Conservation (phyloP, 2,329 filamentous ascomycete species). For the Pseudogymnoascus sp. region DNA sequence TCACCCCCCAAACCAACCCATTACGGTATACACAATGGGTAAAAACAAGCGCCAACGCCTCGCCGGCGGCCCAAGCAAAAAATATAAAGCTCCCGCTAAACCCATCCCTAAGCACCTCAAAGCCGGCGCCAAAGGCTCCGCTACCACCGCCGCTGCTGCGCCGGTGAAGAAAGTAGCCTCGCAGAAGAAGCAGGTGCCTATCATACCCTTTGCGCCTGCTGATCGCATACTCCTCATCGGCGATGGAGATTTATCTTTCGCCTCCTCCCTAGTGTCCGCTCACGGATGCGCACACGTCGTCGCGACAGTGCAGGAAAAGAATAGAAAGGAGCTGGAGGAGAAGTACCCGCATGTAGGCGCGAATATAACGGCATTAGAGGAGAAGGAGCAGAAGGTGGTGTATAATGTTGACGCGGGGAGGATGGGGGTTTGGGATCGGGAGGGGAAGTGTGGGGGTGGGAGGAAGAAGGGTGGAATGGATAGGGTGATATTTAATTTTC, state of each 20-base stretch:
- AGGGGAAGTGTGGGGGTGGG: constrained; percentile 21
- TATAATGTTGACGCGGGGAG: constrained; percentile 62
- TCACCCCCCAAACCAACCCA: background rate
- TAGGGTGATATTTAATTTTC: constrained; percentile 90
- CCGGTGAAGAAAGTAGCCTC: constrained; percentile 7
- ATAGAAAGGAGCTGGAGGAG: constrained; percentile 45
- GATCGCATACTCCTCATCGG: constrained; percentile 69
- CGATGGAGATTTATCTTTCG: constrained; percentile 75
- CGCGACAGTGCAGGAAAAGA: constrained; percentile 59
- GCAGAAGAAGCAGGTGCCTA: constrained; percentile 29
- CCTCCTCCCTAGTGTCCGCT: constrained; percentile 54
- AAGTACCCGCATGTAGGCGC: constrained; percentile 68
- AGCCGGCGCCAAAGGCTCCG: background rate
- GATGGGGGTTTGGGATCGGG: constrained; percentile 38
- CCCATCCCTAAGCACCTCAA: constrained; percentile 13
- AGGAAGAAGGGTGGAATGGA: constrained; percentile 50
- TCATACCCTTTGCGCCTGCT: constrained; percentile 57
- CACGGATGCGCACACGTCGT: constrained; percentile 59
- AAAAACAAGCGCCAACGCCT: constrained; percentile 21
- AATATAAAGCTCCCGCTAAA: constrained; percentile 11
- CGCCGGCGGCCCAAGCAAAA: constrained; percentile 11
- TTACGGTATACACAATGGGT: constrained; percentile 17
- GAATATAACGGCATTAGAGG: constrained; percentile 47
- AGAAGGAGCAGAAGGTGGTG: constrained; percentile 29
- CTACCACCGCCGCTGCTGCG: constrained; percentile 5